Base-by-base conservation (phyloP, 1,139 yeast genomes). In the Diutina catenulata region DNA sequence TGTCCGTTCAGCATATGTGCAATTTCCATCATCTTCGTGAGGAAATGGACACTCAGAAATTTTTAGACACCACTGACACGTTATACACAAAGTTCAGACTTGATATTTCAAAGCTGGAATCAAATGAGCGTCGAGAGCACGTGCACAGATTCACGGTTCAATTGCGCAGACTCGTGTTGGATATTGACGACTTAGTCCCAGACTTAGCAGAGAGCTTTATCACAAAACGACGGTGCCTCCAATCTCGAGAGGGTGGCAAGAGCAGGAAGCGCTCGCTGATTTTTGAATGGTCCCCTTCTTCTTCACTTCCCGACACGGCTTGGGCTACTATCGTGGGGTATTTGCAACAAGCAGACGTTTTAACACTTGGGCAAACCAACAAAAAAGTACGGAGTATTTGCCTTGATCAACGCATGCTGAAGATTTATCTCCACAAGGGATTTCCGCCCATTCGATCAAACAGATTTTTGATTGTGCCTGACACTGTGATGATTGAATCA, bases 131-230 rank as follows among this genome's bases (percentile, higher is more conserved):
- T 7, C 22, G 33, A 2, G 13, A 29, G 24, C 23, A 19, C 9
- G 33, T 29, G 14, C 33, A 29, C 10, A 14, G 10, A 9, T 23
- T 29, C n/a, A 29, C 33, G 11, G 8, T 29, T 15, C 33, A 19
- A 11, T 16, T 29, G 3, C 33, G 33, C 4, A 15, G 33, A 15
- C 33, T 29, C n/a, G 33, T 29, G 13, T 23, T 29, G n/a, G 33
- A 29, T 11, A 18, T 29, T 7, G 33, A 29, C n/a, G 33, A 29
- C 16, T 19, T 29, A 6, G 19, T 29, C 9, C 33, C 33, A 14
- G 33, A 29, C 16, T 23, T 29, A 6, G 33, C 18, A 5, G 23
- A 29, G 3, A 29, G 33, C 19, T 14, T 19, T 16, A 18, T 29
- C 6, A n/a, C 22, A 5, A 16, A 29, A 19, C 5, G 21, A 9